Conservation (phyloP, 768 basidiomycete species). For the Daedalea quercina region DNA sequence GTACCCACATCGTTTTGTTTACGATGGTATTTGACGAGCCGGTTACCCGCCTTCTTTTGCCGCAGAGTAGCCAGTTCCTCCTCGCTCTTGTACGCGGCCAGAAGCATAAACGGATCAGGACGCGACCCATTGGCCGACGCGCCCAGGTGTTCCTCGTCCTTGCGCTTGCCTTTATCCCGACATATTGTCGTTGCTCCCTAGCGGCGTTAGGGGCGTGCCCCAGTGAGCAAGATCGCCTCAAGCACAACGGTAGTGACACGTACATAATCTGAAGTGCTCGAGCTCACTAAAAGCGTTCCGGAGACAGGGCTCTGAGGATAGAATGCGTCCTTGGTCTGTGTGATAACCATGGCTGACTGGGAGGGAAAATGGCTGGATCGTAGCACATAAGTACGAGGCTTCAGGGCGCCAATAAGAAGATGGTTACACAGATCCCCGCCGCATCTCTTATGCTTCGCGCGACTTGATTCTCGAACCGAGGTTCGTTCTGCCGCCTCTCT, state of each 20-base stretch:
- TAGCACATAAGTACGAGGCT: not conserved
- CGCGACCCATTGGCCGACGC: not conserved
- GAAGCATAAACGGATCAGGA: constrained; percentile 66
- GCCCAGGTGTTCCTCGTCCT: not conserved
- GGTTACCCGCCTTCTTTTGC: constrained; percentile 51
- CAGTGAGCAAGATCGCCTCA: too few species aligned
- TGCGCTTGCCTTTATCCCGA: constrained; percentile 1
- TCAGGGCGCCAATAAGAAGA: too few species aligned
- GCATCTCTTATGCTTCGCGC: too few species aligned
- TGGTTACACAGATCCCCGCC: too few species aligned
- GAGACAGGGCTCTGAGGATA: not conserved
- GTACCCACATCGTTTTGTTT: constrained; percentile 64
- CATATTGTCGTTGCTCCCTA: not conserved
- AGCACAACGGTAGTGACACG: constrained; percentile 41
- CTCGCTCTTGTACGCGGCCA: constrained; percentile 54
- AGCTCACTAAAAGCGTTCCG: not conserved
- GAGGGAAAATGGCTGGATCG: not conserved
- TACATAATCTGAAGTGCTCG: not conserved
- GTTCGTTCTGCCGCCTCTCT: too few species aligned
- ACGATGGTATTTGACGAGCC: constrained; percentile 57
- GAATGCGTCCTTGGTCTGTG: not conserved
- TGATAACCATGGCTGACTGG: constrained; percentile 11
- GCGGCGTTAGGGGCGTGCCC: constrained; percentile 29
- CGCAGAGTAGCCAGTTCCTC: constrained; percentile 60
- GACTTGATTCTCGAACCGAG: too few species aligned